Evolutionary conservation across 2,329 filamentous ascomycete species (phyloP).

Genomic region (Pezicula carpinea): DNA sequence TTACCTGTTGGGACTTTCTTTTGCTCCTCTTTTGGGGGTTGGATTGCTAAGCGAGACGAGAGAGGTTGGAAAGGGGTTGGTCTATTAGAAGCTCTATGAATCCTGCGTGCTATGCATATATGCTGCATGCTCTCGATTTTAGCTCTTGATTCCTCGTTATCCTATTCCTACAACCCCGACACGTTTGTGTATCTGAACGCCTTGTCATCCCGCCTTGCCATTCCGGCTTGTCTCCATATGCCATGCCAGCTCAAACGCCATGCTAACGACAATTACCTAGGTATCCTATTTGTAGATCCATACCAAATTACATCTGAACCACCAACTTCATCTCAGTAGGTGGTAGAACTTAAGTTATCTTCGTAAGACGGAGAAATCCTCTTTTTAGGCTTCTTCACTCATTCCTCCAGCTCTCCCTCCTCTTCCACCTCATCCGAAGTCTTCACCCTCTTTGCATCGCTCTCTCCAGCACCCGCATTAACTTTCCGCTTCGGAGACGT

Average conservation of each 20-base stretch:
- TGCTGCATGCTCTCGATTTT: no score
- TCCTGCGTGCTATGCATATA: no score
- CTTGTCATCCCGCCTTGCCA: neutral
- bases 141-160: neutral
- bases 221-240: neutral
- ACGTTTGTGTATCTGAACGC: neutral
- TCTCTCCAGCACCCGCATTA: neutral
- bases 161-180: neutral
- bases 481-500: slow-evolving; percentile 14
- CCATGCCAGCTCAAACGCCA: neutral
- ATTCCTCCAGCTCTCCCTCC: slow-evolving; percentile 14
- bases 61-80: neutral
- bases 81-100: no score
- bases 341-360: no score
- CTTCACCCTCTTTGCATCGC: slow-evolving; percentile 10
- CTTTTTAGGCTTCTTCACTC: no score
- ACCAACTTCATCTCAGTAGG: no score
- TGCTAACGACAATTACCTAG: no score
- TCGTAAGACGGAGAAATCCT: no score
- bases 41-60: neutral
- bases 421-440: slow-evolving; percentile 15
- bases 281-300: no score
- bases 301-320: no score
- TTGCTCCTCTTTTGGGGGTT: no score
- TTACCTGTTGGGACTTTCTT: no score